Evolutionary conservation across 805 yeast species (phyloP).

Genomic region (Lipomyces mesembrius): DNA sequence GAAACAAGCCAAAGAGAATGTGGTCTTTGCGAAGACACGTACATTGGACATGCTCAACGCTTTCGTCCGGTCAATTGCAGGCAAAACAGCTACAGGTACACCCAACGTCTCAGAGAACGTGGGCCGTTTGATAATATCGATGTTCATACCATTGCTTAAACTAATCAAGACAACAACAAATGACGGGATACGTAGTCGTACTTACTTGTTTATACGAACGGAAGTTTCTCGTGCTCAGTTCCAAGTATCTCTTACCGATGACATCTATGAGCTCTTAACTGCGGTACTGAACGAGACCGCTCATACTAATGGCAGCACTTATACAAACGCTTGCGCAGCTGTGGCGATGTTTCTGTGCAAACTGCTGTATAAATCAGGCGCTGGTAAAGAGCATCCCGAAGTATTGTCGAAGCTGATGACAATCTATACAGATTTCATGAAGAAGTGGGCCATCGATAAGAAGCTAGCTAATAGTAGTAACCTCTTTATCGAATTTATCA

Average conservation of each 20-base stretch:
- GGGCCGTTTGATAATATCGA: background rate
- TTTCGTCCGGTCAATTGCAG: slow-evolving; percentile 1
- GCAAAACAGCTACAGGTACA: background rate
- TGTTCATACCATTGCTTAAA: slow-evolving; percentile 17
- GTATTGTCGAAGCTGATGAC: slow-evolving; percentile 9
- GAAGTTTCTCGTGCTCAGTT: background rate
- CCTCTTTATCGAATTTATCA: slow-evolving; percentile 17
- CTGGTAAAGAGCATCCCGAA: background rate
- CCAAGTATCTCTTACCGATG: background rate
- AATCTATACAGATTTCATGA: slow-evolving; percentile 15
- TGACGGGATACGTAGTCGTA: background rate
- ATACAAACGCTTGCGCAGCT: slow-evolving; percentile 5
- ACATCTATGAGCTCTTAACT: background rate
- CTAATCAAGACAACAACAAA: slow-evolving; percentile 5
- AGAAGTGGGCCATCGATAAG: slow-evolving; percentile 22
- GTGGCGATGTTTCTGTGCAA: slow-evolving; percentile 7
- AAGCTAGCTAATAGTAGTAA: slow-evolving; percentile 12
- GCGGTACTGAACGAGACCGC: slow-evolving; percentile 5
- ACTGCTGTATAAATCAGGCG: background rate
- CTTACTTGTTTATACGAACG: background rate
- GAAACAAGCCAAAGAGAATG: slow-evolving; percentile 11
- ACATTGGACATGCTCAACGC: slow-evolving; percentile 9
- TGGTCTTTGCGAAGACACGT: slow-evolving; percentile 14
- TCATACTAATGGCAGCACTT: slow-evolving; percentile 20
- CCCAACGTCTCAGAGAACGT: background rate